phyloP scores from a whole-genome alignment of 352 stramenopile genomes.

The Pythium dissimile region DNA sequence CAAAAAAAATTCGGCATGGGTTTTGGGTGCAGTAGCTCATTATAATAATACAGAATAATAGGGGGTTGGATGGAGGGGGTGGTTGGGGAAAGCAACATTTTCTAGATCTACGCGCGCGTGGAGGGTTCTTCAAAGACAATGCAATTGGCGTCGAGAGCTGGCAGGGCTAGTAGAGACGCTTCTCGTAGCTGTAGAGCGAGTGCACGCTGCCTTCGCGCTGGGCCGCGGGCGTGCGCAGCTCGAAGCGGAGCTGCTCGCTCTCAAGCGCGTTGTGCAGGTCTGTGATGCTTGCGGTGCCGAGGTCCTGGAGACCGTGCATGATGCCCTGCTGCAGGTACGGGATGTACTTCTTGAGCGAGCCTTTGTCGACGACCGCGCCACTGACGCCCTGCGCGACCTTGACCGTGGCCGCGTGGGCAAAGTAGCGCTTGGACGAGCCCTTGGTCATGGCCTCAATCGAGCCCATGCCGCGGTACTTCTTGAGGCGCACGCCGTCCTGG shows the following conservation, averaged over 20 bases:
- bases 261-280: constrained; percentile 82
- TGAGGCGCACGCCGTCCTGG: constrained; percentile 99
- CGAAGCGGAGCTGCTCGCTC: constrained; percentile 90
- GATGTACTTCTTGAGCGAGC: constrained; percentile 98
- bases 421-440: constrained; percentile 93
- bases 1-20: constrained; percentile 26
- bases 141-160: too few relatives aligned
- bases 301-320: constrained; percentile 98
- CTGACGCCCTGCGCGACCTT: constrained; percentile 99
- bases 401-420: constrained; percentile 87
- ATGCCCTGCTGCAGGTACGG: constrained; percentile 99
- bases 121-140: too few relatives aligned
- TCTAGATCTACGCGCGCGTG: constrained; percentile 22
- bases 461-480: constrained; percentile 99
- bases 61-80: neutral
- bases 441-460: constrained; percentile 99
- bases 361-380: constrained; percentile 99
- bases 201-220: constrained; percentile 99
- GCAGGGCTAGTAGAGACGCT: constrained; percentile 90
- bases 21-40: constrained; percentile 15
- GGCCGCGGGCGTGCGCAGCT: constrained; percentile 98
- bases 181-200: constrained; percentile 97
- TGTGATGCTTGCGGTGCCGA: constrained; percentile 91
- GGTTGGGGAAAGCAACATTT: constrained; percentile 20
- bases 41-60: constrained; percentile 21